phyloP scores from a whole-genome alignment of 176 grass and related monocot genomes.

The Oropetium thomaeum region DNA sequence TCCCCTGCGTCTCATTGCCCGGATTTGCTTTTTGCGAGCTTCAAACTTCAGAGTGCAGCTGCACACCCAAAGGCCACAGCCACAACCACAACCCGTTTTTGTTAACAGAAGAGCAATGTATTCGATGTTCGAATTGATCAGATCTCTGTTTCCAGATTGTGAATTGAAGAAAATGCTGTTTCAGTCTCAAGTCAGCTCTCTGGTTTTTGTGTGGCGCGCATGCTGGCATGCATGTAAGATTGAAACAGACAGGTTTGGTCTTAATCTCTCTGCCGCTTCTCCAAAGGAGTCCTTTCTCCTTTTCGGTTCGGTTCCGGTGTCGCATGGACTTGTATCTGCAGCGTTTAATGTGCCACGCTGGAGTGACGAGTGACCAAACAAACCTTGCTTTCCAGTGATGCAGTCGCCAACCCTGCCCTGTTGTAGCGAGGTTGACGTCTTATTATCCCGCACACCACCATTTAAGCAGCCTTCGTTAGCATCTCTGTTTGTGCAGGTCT shows the following conservation, averaged over 20 bases:
- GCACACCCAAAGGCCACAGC: not conserved
- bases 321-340: conserved; percentile 31
- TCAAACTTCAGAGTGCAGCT: not conserved
- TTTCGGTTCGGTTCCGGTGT: conserved; percentile 13
- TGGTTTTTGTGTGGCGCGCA: not conserved
- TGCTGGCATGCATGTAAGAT: not conserved
- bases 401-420: not conserved
- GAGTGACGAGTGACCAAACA: conserved; percentile 37
- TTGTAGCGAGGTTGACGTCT: conserved; percentile 31
- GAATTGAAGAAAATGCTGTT: not conserved
- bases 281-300: too few relatives aligned
- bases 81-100: too few relatives aligned
- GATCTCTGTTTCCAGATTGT: not conserved
- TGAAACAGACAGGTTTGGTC: not conserved
- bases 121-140: not conserved
- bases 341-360: conserved; percentile 51
- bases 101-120: not conserved
- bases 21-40: conserved; percentile 26
- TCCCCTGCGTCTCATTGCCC: not conserved
- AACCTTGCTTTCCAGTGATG: conserved; percentile 10
- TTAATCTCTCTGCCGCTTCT: not conserved
- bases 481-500: not conserved
- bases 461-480: not conserved
- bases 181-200: not conserved
- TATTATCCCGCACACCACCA: not conserved